Percentiles rank a stretch among this genome's conserved stretches.
These are phyloP conservation scores for Pseudogymnoascus sp. DNA, from an alignment of 2,329 filamentous ascomycete genomes.

Conservation along the genomic window DNA sequence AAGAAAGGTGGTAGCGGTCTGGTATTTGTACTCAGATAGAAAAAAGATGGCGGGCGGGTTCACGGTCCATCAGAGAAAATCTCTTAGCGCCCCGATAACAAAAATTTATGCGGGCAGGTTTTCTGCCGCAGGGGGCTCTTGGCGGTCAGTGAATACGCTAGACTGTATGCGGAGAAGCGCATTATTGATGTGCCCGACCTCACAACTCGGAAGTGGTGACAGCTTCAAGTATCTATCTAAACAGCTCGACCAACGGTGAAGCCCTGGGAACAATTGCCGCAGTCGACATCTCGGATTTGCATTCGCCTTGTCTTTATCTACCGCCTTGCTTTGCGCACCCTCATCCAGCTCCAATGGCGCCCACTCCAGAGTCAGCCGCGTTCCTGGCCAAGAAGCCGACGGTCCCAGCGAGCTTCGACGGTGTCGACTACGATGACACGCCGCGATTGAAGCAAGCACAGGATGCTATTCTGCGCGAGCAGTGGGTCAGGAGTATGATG, in stretches of 20 bases:
- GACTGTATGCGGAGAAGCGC: not conserved
- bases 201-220: conserved; percentile 7
- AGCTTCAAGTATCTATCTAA: conserved; percentile 1
- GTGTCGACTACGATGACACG: conserved; percentile 79
- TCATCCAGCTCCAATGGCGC: conserved; percentile 42
- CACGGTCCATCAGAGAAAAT: conserved; percentile 5
- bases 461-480: conserved; percentile 73
- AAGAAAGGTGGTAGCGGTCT: conserved; percentile 13
- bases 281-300: not conserved
- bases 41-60: conserved; percentile 16
- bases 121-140: not conserved
- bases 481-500: conserved; percentile 90
- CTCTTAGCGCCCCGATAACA: conserved; percentile 7
- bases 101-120: conserved; percentile 6
- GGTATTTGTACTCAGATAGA: conserved; percentile 11
- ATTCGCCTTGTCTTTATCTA: not conserved
- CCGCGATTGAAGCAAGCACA: conserved; percentile 72
- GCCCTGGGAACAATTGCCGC: not conserved
- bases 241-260: conserved; percentile 1
- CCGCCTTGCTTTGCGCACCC: not conserved
- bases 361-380: conserved; percentile 70
- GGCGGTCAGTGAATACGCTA: not conserved
- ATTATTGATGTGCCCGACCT: not conserved
- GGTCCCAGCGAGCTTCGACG: conserved; percentile 75
- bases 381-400: conserved; percentile 79